Percentiles rank a stretch among this genome's conserved stretches.
phyloP scores from a whole-genome alignment of 2,329 filamentous ascomycete genomes.

The Hirsutella minnesotensis region DNA sequence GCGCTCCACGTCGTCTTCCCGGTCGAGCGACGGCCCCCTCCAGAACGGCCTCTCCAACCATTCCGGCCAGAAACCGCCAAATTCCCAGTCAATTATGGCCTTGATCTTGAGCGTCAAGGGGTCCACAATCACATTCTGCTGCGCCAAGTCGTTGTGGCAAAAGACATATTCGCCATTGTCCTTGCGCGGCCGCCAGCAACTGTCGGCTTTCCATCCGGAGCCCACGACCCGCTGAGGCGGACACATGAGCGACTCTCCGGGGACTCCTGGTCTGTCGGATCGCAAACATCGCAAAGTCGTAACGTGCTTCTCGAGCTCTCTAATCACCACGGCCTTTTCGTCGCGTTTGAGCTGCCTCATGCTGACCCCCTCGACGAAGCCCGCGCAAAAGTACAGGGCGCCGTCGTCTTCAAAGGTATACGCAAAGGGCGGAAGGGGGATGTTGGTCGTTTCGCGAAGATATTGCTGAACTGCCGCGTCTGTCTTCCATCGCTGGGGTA shows the following conservation, averaged over 20 bases:
- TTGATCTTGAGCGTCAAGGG: slow-evolving; percentile 6
- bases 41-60: slow-evolving; percentile 8
- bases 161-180: slow-evolving; percentile 4
- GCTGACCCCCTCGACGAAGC: slow-evolving; percentile 1
- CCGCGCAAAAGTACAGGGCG: slow-evolving; percentile 3
- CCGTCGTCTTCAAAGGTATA: slow-evolving; percentile 5
- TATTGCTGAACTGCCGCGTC: slow-evolving; percentile 3
- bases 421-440: slow-evolving; percentile 2
- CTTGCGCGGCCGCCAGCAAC: slow-evolving; percentile 3
- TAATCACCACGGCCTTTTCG: neutral
- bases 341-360: slow-evolving; percentile 1
- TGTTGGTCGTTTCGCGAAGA: slow-evolving; percentile 4
- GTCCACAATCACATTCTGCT: slow-evolving; percentile 7
- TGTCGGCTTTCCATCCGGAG: slow-evolving; percentile 3
- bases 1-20: slow-evolving; percentile 1
- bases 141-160: slow-evolving; percentile 6
- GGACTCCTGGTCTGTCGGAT: slow-evolving; percentile 6
- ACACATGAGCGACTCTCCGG: slow-evolving; percentile 4
- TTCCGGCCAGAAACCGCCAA: slow-evolving; percentile 15
- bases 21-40: slow-evolving; percentile 4
- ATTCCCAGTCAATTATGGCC: slow-evolving; percentile 2
- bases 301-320: slow-evolving; percentile 1
- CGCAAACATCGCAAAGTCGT: neutral
- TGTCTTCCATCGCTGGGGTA: slow-evolving; percentile 5
- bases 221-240: slow-evolving; percentile 3